Evolutionary conservation across 345 rosid genomes (phyloP).

Genomic region (Linum usitatissimum): DNA sequence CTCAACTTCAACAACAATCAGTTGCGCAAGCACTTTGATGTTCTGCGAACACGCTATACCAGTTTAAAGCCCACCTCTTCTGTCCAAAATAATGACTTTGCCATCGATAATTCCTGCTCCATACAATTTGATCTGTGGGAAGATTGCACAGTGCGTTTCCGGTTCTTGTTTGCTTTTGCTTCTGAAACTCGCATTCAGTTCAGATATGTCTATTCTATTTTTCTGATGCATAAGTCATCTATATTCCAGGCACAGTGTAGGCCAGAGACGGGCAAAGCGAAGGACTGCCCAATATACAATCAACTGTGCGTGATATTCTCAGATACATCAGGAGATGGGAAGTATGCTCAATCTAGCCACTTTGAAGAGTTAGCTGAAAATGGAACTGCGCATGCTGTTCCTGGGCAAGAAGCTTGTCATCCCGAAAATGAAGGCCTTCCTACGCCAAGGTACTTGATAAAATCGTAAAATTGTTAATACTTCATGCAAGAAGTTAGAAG

Average conservation of each 20-base stretch:
- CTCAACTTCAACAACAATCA: slow-evolving; percentile 71
- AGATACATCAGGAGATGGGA: slow-evolving; percentile 56
- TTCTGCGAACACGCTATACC: slow-evolving; percentile 57
- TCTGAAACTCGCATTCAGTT: slow-evolving; percentile 3
- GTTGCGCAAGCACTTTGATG: slow-evolving; percentile 67
- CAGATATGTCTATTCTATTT: neutral
- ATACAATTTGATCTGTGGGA: slow-evolving; percentile 76
- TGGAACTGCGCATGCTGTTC: slow-evolving; percentile 15
- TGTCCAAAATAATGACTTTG: slow-evolving; percentile 37
- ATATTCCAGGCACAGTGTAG: slow-evolving; percentile 42
- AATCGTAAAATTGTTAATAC: slow-evolving; percentile 14
- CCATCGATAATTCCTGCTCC: slow-evolving; percentile 47
- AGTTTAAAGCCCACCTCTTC: slow-evolving; percentile 44
- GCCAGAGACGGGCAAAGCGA: slow-evolving; percentile 41
- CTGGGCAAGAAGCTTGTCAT: slow-evolving; percentile 19
- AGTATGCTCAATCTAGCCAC: slow-evolving; percentile 85
- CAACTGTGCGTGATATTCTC: slow-evolving; percentile 62
- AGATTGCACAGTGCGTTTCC: slow-evolving; percentile 39
- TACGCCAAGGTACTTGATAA: slow-evolving; percentile 24
- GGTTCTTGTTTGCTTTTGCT: neutral
- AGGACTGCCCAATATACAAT: slow-evolving; percentile 65
- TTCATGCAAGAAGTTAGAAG: too few species aligned
- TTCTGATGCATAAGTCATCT: slow-evolving; percentile 14
- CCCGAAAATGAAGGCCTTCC: slow-evolving; percentile 20
- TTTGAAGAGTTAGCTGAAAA: slow-evolving; percentile 48